Evolutionary conservation across 169 alveolate species (phyloP).

Genomic region (Cardiosporidium cionae): DNA sequence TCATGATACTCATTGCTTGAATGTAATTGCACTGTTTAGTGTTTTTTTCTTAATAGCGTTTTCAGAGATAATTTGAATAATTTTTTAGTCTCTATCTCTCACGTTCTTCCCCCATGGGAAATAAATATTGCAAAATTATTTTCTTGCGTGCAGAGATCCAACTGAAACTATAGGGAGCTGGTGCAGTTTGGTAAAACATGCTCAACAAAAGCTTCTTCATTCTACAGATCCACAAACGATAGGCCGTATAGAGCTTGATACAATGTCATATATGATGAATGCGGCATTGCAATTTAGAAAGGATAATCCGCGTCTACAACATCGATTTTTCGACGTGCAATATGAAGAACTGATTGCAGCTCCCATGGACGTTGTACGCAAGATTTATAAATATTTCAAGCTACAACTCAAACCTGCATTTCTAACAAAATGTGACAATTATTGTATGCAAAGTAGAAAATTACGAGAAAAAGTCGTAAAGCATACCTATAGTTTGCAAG

Average conservation of each 20-base stretch:
- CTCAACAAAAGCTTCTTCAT: slow-evolving; percentile 29
- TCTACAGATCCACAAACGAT: slow-evolving; percentile 29
- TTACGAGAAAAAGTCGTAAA: slow-evolving; percentile 29
- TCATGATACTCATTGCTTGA: too few relatives aligned
- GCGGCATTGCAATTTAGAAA: slow-evolving; percentile 27
- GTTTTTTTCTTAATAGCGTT: too few relatives aligned
- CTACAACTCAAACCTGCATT: slow-evolving; percentile 18
- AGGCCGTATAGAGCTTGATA: slow-evolving; percentile 30
- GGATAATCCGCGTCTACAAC: slow-evolving; percentile 8
- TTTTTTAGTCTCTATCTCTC: too few relatives aligned
- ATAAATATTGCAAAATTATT: too few relatives aligned
- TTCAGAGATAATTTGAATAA: too few relatives aligned
- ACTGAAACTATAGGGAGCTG: slow-evolving; percentile 37
- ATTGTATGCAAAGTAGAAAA: slow-evolving; percentile 23
- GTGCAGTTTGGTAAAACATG: slow-evolving; percentile 35
- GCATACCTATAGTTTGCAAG: slow-evolving; percentile 30
- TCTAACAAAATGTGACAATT: slow-evolving; percentile 8
- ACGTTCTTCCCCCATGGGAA: too few relatives aligned
- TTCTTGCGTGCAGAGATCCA: slow-evolving; percentile 36
- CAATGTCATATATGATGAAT: slow-evolving; percentile 38
- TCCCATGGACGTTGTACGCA: slow-evolving; percentile 30
- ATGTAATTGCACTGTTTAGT: too few relatives aligned
- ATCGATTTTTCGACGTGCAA: slow-evolving; percentile 39
- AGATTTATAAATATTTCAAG: slow-evolving; percentile 29
- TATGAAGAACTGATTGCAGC: slow-evolving; percentile 28